Base-by-base conservation (phyloP, 345 rosid genomes). In the Syzygium grande region DNA sequence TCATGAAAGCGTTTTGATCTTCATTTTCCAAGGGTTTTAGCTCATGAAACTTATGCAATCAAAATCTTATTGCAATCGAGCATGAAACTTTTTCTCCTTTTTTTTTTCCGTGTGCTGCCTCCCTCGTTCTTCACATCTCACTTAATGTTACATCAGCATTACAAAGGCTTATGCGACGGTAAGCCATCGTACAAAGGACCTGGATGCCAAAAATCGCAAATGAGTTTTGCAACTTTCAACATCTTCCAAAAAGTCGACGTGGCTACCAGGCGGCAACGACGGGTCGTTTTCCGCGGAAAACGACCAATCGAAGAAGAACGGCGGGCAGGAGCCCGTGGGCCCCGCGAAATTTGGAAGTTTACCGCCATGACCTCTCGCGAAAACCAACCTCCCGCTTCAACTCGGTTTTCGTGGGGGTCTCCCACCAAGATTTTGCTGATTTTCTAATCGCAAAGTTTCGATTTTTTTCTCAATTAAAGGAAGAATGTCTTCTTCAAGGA, bases 401-500 rank as follows among this genome's bases (percentile, higher is more conserved):
- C 83, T 73, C 3, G 49, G 15, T n/a, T 73, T 19, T 73, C 14
- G 14, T 73, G 7, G 80, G 55, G 83, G 83, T 73, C 83, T 73
- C 83, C 83, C 2, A 38, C 83, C 83, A 73, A 73, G 83, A 68
- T 68, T 10, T 68, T 17, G 11, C 43, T 68, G 46, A 22, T 30
- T 21, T 73, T 73, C 83, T 2, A 73, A 19, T 38, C 49, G 49
- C 49, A 73, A 73, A 73, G 21, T 21, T 38, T 73, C 83, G 83
- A 73, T 73, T 19, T 73, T 73, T 17, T 68, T 30, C 83, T 73
- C 27, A 21, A 21, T 3, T 21, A 11, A 34, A 73, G 27, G 49
- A 5, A 79, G 54, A 61, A 93, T 93, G 98, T 93, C 88, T 88
- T 90, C 92, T 55, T 92, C 97, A 22, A 95, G 87, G 90, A 93